Percentiles rank a stretch among this genome's conserved stretches.
phyloP scores from a whole-genome alignment of 148 eudicot species.

The Cornus florida region DNA sequence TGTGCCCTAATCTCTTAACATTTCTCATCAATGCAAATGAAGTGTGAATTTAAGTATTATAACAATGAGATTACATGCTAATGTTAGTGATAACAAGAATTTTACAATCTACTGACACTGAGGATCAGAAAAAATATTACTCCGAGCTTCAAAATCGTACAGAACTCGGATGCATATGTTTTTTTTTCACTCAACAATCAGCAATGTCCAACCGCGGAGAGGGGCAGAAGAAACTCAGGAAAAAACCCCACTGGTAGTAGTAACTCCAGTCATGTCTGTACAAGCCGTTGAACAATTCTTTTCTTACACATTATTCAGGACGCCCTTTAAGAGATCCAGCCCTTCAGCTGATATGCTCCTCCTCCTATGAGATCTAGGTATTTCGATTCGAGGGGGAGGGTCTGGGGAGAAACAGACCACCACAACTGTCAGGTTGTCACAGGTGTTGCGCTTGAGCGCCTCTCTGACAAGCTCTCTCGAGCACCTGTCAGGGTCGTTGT shows the following conservation, averaged over 20 bases:
- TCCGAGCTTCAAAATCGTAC: neutral
- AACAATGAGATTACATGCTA: neutral
- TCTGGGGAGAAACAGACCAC: slow-evolving; percentile 55
- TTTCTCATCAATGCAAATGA: too few relatives aligned
- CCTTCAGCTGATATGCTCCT: slow-evolving; percentile 65
- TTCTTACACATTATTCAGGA: slow-evolving; percentile 31
- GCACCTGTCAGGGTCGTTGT: slow-evolving; percentile 58
- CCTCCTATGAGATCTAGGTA: slow-evolving; percentile 36
- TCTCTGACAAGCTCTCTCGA: slow-evolving; percentile 43
- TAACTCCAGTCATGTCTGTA: neutral
- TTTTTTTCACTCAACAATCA: neutral
- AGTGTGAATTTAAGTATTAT: neutral
- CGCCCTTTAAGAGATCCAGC: slow-evolving; percentile 52
- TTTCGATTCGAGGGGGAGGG: slow-evolving; percentile 48
- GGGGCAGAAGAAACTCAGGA: neutral
- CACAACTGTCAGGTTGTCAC: slow-evolving; percentile 57
- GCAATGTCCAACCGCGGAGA: neutral
- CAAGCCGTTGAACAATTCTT: neutral
- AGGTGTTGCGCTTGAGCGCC: slow-evolving; percentile 49
- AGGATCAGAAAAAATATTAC: neutral
- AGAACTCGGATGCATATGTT: neutral
- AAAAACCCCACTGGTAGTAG: neutral
- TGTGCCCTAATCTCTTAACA: too few relatives aligned
- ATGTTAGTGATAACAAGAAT: neutral
- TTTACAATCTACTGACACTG: neutral